These are phyloP conservation scores for Trichoderma sp. DNA, from an alignment of 2,329 filamentous ascomycete genomes.

Conservation along the genomic window DNA sequence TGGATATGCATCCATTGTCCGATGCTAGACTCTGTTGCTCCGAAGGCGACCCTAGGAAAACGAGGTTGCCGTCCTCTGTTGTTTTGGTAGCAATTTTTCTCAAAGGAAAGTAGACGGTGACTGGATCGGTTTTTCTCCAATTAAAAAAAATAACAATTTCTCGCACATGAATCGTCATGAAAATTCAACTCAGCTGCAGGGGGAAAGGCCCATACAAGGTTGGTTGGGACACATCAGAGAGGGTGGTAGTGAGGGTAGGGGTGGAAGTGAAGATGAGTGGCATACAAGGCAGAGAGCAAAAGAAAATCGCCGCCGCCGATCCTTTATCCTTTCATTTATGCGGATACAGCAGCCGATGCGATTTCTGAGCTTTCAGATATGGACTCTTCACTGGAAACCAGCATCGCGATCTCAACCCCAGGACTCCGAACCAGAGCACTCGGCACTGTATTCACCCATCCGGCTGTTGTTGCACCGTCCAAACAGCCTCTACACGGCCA, in stretches of 20 bases:
- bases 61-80: neutral
- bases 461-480: neutral
- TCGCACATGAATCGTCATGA: neutral
- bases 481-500: neutral
- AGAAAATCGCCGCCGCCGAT: neutral
- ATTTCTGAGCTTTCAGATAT: neutral
- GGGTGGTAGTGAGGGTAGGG: too few relatives aligned
- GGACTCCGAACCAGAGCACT: neutral
- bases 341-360: neutral
- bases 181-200: neutral
- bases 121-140: neutral
- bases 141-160: too few relatives aligned
- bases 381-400: neutral
- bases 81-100: neutral
- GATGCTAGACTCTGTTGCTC: neutral
- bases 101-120: too few relatives aligned
- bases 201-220: neutral
- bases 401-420: neutral
- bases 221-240: neutral
- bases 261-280: neutral
- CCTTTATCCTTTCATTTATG: neutral
- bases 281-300: neutral
- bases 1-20: slow-evolving; percentile 11
- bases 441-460: neutral
- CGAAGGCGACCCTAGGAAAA: neutral